Percentiles rank a stretch among this genome's conserved stretches.
phyloP scores from a whole-genome alignment of 148 eudicot species.

The Rhododendron ovatum region DNA sequence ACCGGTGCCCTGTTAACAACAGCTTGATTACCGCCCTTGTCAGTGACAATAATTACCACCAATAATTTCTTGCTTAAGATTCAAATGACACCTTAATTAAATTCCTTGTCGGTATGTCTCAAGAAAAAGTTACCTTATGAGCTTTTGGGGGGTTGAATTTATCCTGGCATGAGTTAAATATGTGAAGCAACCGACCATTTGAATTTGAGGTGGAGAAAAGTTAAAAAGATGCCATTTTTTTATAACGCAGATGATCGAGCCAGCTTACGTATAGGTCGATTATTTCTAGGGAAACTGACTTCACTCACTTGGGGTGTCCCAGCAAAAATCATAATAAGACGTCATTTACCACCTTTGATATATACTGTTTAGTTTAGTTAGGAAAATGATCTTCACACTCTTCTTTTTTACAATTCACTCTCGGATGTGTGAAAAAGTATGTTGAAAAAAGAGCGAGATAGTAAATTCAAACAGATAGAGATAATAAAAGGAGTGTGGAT shows the following conservation, averaged over 20 bases:
- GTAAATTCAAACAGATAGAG: too few relatives aligned
- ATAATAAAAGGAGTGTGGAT: not conserved
- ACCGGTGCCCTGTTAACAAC: not conserved
- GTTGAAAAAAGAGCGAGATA: too few relatives aligned
- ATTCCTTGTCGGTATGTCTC: not conserved
- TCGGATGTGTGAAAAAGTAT: not conserved
- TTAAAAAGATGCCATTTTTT: not conserved
- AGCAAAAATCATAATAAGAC: too few relatives aligned
- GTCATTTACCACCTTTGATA: not conserved
- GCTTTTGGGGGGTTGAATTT: not conserved
- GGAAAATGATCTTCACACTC: not conserved
- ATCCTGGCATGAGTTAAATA: not conserved
- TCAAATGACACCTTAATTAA: constrained; percentile 2
- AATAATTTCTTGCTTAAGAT: not conserved
- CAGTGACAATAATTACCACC: not conserved
- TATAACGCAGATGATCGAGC: too few relatives aligned
- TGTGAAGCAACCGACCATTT: not conserved
- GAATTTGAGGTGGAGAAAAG: not conserved
- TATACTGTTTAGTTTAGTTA: too few relatives aligned
- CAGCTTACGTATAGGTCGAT: too few relatives aligned
- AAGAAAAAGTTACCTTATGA: not conserved
- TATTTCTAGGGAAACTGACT: too few relatives aligned
- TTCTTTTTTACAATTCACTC: not conserved
- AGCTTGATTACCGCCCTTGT: not conserved
- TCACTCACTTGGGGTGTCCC: too few relatives aligned